Conservation (phyloP, 371 early-diverging fungal genomes). For the Funneliformis caledonium region DNA sequence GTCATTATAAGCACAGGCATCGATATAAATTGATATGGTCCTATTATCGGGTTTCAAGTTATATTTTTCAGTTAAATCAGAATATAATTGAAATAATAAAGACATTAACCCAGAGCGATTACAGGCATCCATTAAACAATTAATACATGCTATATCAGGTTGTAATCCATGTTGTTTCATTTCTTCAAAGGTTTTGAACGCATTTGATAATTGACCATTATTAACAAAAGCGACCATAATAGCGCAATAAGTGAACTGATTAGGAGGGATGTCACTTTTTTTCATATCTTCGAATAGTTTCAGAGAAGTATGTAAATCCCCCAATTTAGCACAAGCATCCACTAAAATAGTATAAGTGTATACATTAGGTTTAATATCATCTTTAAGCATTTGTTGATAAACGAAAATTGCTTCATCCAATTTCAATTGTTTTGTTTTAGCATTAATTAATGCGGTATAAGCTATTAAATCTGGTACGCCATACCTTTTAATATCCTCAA, state of each 20-base stretch:
- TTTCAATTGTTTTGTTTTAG: conserved; percentile 10
- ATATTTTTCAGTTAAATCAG: not conserved
- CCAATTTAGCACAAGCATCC: conserved; percentile 23
- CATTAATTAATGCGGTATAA: conserved; percentile 37
- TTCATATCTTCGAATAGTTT: conserved; percentile 34
- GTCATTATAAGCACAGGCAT: conserved; percentile 12
- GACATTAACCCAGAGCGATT: conserved; percentile 26
- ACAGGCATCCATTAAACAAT: conserved; percentile 41
- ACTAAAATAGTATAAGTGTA: conserved; percentile 35
- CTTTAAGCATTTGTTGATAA: conserved; percentile 38
- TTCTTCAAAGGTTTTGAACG: conserved; percentile 9
- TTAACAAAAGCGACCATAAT: conserved; percentile 23
- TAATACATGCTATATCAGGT: conserved; percentile 31
- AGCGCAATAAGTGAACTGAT: conserved; percentile 36
- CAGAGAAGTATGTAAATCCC: not conserved
- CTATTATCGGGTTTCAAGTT: conserved; percentile 16
- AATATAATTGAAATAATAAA: conserved; percentile 25
- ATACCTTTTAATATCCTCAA: conserved; percentile 33
- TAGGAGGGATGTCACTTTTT: conserved; percentile 26
- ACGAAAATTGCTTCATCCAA: conserved; percentile 2
- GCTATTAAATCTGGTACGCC: conserved; percentile 29
- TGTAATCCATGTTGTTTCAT: conserved; percentile 29
- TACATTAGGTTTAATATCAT: conserved; percentile 33
- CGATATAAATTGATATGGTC: not conserved
- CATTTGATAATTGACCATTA: conserved; percentile 2